These are phyloP conservation scores for Fusarium sp. DNA, from an alignment of 2,329 filamentous ascomycete genomes.

Conservation along the genomic window DNA sequence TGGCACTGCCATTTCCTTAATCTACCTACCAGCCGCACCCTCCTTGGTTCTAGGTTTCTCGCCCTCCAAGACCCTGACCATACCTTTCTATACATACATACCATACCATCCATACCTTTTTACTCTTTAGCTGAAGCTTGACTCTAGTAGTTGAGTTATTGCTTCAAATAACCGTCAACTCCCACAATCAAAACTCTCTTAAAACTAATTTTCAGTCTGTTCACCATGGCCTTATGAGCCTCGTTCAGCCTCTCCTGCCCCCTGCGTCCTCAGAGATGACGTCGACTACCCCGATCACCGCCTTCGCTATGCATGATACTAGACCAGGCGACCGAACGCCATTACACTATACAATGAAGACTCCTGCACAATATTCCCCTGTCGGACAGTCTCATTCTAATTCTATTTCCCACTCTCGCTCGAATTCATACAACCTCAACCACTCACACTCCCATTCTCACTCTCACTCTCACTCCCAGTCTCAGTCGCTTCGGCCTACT, in stretches of 20 bases:
- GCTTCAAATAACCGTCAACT: conserved; percentile 19
- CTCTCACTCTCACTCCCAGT: conserved; percentile 52
- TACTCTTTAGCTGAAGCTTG: conserved; percentile 17
- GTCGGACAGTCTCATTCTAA: conserved; percentile 46
- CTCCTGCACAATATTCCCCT: conserved; percentile 53
- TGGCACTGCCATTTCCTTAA: conserved; percentile 33
- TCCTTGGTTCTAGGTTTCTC: conserved; percentile 23
- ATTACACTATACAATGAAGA: conserved; percentile 61
- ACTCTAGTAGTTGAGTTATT: background rate
- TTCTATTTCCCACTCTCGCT: conserved; percentile 40
- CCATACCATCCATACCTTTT: background rate
- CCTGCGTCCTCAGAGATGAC: conserved; percentile 41
- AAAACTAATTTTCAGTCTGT: conserved; percentile 19
- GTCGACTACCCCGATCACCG: conserved; percentile 42
- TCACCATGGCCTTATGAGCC: conserved; percentile 42
- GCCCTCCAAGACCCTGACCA: conserved; percentile 15
- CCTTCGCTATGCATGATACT: conserved; percentile 48
- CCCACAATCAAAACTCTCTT: background rate
- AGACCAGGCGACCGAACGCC: conserved; percentile 51
- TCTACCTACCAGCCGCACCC: conserved; percentile 15
- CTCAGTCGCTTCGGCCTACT: conserved; percentile 54
- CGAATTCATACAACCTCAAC: conserved; percentile 55
- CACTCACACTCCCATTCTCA: conserved; percentile 53
- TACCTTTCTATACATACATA: background rate
- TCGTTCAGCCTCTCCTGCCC: conserved; percentile 19